phyloP scores from a whole-genome alignment of 306 rosid species.

The Rosa lucieae region DNA sequence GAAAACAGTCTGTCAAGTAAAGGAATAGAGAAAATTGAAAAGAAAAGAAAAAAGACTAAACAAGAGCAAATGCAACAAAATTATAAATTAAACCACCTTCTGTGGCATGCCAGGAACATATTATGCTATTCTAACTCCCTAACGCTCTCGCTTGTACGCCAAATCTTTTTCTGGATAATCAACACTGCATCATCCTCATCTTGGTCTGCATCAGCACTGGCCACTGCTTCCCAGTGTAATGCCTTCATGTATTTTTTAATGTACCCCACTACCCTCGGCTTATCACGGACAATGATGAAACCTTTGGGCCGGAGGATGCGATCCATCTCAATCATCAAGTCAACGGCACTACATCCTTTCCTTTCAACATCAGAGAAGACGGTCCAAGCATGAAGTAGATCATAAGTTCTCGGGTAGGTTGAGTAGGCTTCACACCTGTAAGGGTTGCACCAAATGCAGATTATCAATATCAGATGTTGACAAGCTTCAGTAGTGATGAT shows the following conservation, averaged over 20 bases:
- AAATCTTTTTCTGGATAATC: slow-evolving; percentile 80
- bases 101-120: slow-evolving; percentile 6
- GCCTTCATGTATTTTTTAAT: slow-evolving; percentile 70
- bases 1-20: slow-evolving; percentile 11
- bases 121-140: slow-evolving; percentile 59
- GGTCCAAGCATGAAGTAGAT: slow-evolving; percentile 84
- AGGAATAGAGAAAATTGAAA: slow-evolving; percentile 11
- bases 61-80: slow-evolving; percentile 28
- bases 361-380: slow-evolving; percentile 74
- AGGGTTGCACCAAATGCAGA: slow-evolving; percentile 5
- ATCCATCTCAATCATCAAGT: slow-evolving; percentile 88
- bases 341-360: slow-evolving; percentile 73
- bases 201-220: slow-evolving; percentile 45
- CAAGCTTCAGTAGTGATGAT: not conserved
- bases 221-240: slow-evolving; percentile 90
- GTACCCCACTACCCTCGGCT: slow-evolving; percentile 62
- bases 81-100: slow-evolving; percentile 22
- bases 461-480: not conserved
- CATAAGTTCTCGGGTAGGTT: slow-evolving; percentile 91
- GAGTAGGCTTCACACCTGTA: slow-evolving; percentile 96
- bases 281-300: slow-evolving; percentile 72
- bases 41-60: not conserved
- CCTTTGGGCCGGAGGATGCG: slow-evolving; percentile 89
- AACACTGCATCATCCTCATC: slow-evolving; percentile 65
- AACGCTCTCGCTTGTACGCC: slow-evolving; percentile 85